Base-by-base conservation (phyloP, 306 rosid species). In the Sphenostylis stenocarpa region DNA sequence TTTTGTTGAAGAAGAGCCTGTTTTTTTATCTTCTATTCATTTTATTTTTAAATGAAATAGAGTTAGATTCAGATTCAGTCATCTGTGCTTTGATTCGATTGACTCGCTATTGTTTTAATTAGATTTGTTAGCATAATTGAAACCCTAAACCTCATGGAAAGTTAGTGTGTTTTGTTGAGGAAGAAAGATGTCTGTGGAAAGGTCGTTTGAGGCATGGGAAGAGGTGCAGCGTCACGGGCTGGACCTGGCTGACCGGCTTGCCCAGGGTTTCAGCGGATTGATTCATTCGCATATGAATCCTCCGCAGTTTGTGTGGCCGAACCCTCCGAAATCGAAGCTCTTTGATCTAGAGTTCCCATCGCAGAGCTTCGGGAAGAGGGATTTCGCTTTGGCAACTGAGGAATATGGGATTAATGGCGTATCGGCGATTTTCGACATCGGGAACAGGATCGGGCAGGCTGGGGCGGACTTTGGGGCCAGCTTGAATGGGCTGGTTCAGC, bases 171-270 rank as follows among this genome's bases (percentile, higher is more conserved):
- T 29, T 39, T 72, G 29, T 64, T 7, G 65, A 16, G 21, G 9
- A 29, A 69, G 72, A 68, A 26, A 26, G 7, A 88, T 94, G 98
- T 90, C 97, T 63, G 92, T 89, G 3, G 98, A 95, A 77, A 87
- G 97, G 80, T 87, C 99, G 31, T 90, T 95, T 15, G 97, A 95
- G 45, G 94, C 97, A 7, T 95, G 99, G 99, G 99, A 95, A 82
- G 99, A 95, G 83, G 94, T 95, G 63, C 99, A 95, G 70, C 88
- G 99, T 16, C 97, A 95, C 51, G 97, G 99, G 23, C 99, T 83
- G 85, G 99, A 95, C 89, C 60, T 95, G 17, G 99, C 99, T 60
- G 99, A 90, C 79, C 89, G 99, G 45, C 89, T 95, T 44, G 88
- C 99, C 48, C 97, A 95, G 85, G 97, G 99, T 49, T 92, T 95